Evolutionary conservation across 495 filamentous ascomycete species (phyloP), one percentile per base, ranked within the genome.

Genomic region (Lasiosphaeriaceae sp.): DNA sequence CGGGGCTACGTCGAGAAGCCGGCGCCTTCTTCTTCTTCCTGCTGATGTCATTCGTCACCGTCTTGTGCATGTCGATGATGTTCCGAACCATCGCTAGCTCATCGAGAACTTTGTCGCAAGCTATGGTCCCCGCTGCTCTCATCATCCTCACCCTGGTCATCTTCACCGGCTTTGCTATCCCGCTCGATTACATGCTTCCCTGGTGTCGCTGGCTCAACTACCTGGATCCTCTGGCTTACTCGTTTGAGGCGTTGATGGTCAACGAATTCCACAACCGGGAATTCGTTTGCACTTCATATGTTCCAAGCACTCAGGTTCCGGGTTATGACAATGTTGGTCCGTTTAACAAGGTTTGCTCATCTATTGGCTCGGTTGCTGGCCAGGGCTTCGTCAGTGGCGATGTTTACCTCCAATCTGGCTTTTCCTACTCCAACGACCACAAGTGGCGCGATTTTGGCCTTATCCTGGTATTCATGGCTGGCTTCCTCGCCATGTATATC

Each of bases 161-260:
- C 55, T 96, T 94, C 67, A 96, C 92, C 51, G 92, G 92, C 9
- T 96, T 96, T 68, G 85, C 84, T 2, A 90, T 97, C 58, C 92
- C 91, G 0, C 81, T 83, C 41, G 69, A 68, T 37, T 83, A 87
- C 63, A 96, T 96, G 90, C 83, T 86, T 12, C 78, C 74, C 2
- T 96, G 92, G 88, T 89, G 89, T 61, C 80, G 88, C 29, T 96
- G 92, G 92, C 75, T 97, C 35, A 89, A 90, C 60, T 96, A 90
- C 58, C 68, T 96, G 12, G 86, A 96, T 59, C 91, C 91, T 5
- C 83, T 97, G 41, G 85, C 83, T 1, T 97, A 96, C 60, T 84
- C 88, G 1, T 97, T 96, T 64, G 92, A 97, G 71, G 77, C 85
- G 2, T 71, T 97, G 11, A 90, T 97, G 85, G 83, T 95, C 61